Conservation (phyloP, 331 rosid genomes). For the Malus hybrid region DNA sequence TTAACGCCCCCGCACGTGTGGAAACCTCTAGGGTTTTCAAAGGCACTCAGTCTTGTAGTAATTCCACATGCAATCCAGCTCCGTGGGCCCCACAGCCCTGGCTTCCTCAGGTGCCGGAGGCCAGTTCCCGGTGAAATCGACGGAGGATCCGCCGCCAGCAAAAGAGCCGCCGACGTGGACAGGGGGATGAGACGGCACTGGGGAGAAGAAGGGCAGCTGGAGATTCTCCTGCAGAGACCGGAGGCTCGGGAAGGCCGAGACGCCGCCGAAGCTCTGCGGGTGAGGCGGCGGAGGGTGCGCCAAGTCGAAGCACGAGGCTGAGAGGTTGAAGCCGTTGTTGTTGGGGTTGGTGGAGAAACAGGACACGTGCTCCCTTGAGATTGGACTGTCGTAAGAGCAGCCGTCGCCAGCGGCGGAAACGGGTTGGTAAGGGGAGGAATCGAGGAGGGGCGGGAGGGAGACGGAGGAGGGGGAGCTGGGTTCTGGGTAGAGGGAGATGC, state of each 20-base stretch:
- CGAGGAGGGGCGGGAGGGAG: constrained; percentile 83
- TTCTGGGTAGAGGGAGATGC: constrained; percentile 33
- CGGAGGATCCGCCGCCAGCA: neutral
- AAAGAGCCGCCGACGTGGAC: constrained; percentile 2
- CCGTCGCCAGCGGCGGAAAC: constrained; percentile 34
- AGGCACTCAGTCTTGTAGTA: constrained; percentile 23
- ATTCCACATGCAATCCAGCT: constrained; percentile 88
- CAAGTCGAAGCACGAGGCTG: constrained; percentile 27
- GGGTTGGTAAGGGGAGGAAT: constrained; percentile 44
- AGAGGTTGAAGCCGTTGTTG: constrained; percentile 9
- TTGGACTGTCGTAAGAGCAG: constrained; percentile 47
- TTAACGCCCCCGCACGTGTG: neutral
- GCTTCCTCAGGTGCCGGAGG: constrained; percentile 24
- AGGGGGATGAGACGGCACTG: constrained; percentile 14
- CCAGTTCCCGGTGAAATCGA: constrained; percentile 35
- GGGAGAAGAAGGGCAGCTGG: constrained; percentile 50
- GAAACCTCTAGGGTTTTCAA: neutral
- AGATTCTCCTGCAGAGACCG: constrained; percentile 86
- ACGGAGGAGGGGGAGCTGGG: constrained; percentile 81
- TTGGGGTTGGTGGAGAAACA: constrained; percentile 84
- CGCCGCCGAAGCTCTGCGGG: constrained; percentile 6
- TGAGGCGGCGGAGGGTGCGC: constrained; percentile 19
- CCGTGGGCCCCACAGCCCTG: constrained; percentile 32
- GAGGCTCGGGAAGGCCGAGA: constrained; percentile 68
- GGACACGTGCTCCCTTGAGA: constrained; percentile 97